Evolutionary conservation across 306 rosid genomes (phyloP).

Genomic region (Trifolium fragiferum): DNA sequence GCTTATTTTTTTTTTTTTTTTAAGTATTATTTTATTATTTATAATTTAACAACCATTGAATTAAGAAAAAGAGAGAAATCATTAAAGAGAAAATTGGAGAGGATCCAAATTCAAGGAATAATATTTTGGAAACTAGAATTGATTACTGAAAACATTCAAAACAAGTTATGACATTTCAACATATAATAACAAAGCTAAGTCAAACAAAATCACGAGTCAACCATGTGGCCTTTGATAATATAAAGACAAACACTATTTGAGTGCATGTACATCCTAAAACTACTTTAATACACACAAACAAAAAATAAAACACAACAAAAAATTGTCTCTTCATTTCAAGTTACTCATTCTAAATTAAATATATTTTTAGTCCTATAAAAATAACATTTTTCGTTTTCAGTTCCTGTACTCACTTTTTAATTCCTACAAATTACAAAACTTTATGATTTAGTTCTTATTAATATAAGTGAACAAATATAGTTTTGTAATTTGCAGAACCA

Average conservation of each 20-base stretch:
- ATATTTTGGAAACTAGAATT: constrained; percentile 8
- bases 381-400: not conserved
- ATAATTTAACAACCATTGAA: too few relatives aligned
- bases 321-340: not conserved
- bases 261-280: constrained; percentile 44
- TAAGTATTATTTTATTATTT: too few relatives aligned
- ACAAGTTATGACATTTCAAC: constrained; percentile 26
- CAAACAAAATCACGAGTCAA: constrained; percentile 26
- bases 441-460: not conserved
- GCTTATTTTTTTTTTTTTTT: too few relatives aligned
- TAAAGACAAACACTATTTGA: constrained; percentile 36
- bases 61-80: too few relatives aligned
- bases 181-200: constrained; percentile 26
- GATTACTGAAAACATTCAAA: constrained; percentile 13
- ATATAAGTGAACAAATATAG: not conserved
- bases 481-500: not conserved
- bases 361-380: not conserved
- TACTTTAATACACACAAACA: constrained; percentile 36
- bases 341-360: not conserved
- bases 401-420: not conserved
- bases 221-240: constrained; percentile 30
- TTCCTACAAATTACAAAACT: not conserved
- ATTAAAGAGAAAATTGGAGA: too few relatives aligned
- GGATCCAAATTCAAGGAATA: too few relatives aligned
- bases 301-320: not conserved